Percentiles rank a stretch among this genome's conserved stretches.
phyloP scores from a whole-genome alignment of 805 yeast genomes.

The Wickerhamiella galacta region DNA sequence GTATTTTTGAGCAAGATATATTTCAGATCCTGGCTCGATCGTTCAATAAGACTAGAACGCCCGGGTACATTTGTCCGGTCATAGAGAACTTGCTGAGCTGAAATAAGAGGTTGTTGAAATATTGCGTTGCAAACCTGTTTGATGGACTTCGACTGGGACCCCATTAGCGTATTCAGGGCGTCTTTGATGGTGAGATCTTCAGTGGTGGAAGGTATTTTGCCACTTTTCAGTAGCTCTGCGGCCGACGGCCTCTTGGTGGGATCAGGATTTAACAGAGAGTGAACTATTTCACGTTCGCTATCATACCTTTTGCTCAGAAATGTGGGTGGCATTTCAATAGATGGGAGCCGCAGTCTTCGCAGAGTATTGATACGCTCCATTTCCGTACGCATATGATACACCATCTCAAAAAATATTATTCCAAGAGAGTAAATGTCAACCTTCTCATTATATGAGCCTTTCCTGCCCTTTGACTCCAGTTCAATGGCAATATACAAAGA shows the following conservation, averaged over 20 bases:
- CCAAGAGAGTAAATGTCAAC: conserved; percentile 95
- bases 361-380: conserved; percentile 80
- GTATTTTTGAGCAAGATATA: conserved; percentile 44
- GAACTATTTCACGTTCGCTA: conserved; percentile 52
- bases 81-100: conserved; percentile 71
- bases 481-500: conserved; percentile 85
- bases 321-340: conserved; percentile 53
- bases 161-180: conserved; percentile 68
- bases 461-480: conserved; percentile 26
- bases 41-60: background rate
- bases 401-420: conserved; percentile 89
- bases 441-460: conserved; percentile 75
- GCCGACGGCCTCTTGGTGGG: conserved; percentile 75
- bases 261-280: conserved; percentile 55
- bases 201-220: conserved; percentile 71
- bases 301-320: conserved; percentile 36
- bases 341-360: conserved; percentile 40
- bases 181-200: conserved; percentile 82
- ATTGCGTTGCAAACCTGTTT: conserved; percentile 76
- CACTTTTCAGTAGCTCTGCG: conserved; percentile 53
- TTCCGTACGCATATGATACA: conserved; percentile 65
- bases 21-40: conserved; percentile 12
- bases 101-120: conserved; percentile 69
- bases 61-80: conserved; percentile 26
- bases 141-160: conserved; percentile 89